Evolutionary conservation across 139 green algal species (phyloP).

Genomic region (Chlorella vulgaris): DNA sequence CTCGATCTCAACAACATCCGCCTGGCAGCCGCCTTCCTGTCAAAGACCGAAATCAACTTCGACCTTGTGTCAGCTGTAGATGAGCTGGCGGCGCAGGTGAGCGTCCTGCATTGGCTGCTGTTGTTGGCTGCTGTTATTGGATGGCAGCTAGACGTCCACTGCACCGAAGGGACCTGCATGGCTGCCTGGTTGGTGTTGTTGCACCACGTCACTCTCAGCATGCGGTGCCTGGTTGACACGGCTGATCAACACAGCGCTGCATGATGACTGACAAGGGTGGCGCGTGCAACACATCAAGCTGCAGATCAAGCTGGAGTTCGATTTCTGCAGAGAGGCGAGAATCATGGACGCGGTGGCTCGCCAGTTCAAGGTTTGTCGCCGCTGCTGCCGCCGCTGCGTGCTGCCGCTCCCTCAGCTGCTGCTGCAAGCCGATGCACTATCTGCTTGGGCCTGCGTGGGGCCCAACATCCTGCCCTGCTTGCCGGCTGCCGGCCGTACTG

Average conservation of each 20-base stretch:
- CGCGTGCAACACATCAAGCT: too few relatives aligned
- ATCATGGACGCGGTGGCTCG: conserved; percentile 86
- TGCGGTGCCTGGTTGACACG: neutral
- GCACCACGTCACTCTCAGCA: neutral
- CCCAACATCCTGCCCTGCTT: too few relatives aligned
- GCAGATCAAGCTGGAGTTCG: conserved; percentile 86
- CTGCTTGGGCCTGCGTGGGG: too few relatives aligned
- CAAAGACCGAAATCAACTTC: conserved; percentile 91
- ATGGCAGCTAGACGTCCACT: too few relatives aligned
- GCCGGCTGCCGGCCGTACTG: too few relatives aligned
- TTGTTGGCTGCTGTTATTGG: too few relatives aligned
- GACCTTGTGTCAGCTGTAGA: conserved; percentile 90
- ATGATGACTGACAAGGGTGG: too few relatives aligned
- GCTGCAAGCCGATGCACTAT: neutral
- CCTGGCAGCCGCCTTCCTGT: conserved; percentile 71
- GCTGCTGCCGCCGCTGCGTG: too few relatives aligned
- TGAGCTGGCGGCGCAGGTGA: conserved; percentile 82
- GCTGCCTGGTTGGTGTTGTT: neutral
- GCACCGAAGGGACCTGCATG: too few relatives aligned
- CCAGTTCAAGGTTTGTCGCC: conserved; percentile 56
- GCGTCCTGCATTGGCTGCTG: neutral
- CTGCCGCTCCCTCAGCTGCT: neutral
- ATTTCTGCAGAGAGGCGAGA: conserved; percentile 86
- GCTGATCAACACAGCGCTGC: too few relatives aligned
- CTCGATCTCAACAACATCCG: conserved; percentile 86